Evolutionary conservation across 805 yeast genomes (phyloP), one percentile per base, ranked within the genome.

Genomic region (Sugiyamaella smithiae): DNA sequence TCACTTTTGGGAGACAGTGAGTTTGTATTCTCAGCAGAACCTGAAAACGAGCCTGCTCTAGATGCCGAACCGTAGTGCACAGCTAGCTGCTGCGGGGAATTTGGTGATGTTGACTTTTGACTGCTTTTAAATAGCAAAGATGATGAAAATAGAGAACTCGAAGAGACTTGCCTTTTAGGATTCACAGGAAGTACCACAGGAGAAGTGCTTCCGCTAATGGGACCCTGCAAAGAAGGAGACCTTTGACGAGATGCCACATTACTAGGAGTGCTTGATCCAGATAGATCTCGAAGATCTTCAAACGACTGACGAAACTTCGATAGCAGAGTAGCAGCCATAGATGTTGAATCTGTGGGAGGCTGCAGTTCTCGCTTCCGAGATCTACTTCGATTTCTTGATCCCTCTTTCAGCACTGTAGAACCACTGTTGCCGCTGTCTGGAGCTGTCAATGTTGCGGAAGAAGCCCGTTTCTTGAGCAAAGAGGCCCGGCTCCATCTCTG

Each of bases 221-320:
- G 4, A 2, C 29, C 14, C 5, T 25, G 37, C 20, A 25, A 9
- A 4, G 22, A 19, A 4, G 25, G 28, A 9, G 22, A 32, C 16
- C 19, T 14, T 19, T 32, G 40, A 5, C 46, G 28, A 3, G 38
- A 35, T 26, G 7, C 25, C 23, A 11, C 20, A 9, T 14, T 14
- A 20, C 25, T 22, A 3, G 24, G 45, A 16, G 43, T 16, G 7
- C 43, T n/a, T 1, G 43, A 26, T 4, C 32, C 25, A 4, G 43
- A 14, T 9, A 40, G 32, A n/a, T 47, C 47, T 3, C 45, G 26
- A 4, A 46, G 26, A 17, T 50, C 53, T 2, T 50, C 53, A 50
- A 50, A 50, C 7, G 53, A 50, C 23, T 48, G 46, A 9, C 53
- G 40, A 19, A 50, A 25, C 43, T 43, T 50, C 3, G 53, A 48